These are phyloP conservation scores for Amanita subjunquillea DNA, from an alignment of 768 basidiomycete genomes.

Conservation along the genomic window DNA sequence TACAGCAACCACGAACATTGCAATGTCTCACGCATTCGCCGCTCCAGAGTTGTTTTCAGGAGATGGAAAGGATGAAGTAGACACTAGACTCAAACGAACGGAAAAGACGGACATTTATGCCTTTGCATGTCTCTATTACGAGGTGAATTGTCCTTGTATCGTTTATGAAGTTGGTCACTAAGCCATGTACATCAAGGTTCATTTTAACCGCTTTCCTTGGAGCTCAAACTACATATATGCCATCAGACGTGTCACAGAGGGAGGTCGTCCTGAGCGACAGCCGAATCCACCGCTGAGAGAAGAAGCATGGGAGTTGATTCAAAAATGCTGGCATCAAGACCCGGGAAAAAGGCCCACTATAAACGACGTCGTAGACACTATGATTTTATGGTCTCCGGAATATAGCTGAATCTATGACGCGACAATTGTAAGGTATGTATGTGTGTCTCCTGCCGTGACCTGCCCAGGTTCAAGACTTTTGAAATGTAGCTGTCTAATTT, in stretches of 20 bases:
- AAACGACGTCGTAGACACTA: neutral
- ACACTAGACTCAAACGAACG: neutral
- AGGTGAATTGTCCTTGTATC: neutral
- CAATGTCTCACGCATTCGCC: neutral
- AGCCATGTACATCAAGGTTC: neutral
- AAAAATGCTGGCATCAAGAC: neutral
- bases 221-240: neutral
- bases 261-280: neutral
- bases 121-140: slow-evolving; percentile 1
- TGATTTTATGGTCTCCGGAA: neutral
- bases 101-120: slow-evolving; percentile 2
- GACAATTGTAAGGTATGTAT: neutral
- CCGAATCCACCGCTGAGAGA: neutral
- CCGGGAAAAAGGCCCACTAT: neutral
- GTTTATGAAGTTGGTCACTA: too few relatives aligned
- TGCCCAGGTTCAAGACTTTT: too few relatives aligned
- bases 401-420: neutral
- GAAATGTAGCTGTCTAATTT: too few relatives aligned
- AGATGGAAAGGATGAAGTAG: neutral
- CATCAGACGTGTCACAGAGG: neutral
- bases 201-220: neutral
- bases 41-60: neutral
- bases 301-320: neutral
- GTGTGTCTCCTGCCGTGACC: too few relatives aligned
- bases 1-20: neutral